Evolutionary conservation across 2,329 filamentous ascomycete species (phyloP).

Genomic region (Gremmenia infestans): DNA sequence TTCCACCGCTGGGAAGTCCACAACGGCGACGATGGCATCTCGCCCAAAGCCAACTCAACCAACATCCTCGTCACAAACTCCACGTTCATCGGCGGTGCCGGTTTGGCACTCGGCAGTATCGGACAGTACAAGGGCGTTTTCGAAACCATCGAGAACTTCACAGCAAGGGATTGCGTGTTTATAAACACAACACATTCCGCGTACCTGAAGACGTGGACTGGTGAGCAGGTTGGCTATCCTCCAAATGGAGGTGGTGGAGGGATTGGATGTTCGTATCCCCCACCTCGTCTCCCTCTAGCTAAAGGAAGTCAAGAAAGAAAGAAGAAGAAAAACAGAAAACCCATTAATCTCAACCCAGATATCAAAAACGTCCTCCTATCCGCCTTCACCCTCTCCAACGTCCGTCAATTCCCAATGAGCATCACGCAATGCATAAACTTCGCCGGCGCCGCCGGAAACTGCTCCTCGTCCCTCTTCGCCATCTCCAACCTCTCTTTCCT

Average conservation of each 20-base stretch:
- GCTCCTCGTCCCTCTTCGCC: conserved; percentile 36
- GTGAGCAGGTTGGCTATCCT: conserved; percentile 43
- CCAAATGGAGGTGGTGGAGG: conserved; percentile 56
- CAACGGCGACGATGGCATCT: conserved; percentile 50
- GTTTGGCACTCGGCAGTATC: conserved; percentile 52
- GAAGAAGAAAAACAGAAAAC: not conserved
- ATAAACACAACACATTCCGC: conserved; percentile 42
- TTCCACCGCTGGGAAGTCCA: conserved; percentile 45
- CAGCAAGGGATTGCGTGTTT: conserved; percentile 42
- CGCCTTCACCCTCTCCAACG: conserved; percentile 15
- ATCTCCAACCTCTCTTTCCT: conserved; percentile 30
- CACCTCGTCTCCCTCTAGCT: too few species aligned
- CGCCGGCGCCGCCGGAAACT: conserved; percentile 33
- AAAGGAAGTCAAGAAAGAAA: too few species aligned
- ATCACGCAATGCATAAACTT: conserved; percentile 38
- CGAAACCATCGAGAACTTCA: conserved; percentile 47
- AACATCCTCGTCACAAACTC: conserved; percentile 47
- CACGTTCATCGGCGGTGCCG: conserved; percentile 44
- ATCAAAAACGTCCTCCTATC: not conserved
- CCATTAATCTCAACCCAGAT: not conserved
- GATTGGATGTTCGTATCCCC: conserved; percentile 33
- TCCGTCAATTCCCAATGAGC: conserved; percentile 30
- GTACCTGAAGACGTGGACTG: conserved; percentile 56
- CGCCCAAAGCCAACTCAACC: conserved; percentile 50
- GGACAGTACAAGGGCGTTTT: conserved; percentile 46